Percentiles rank a stretch among this genome's conserved stretches.
These are phyloP conservation scores for Anisogramma anomala DNA, from an alignment of 2,329 filamentous ascomycete species.

Conservation along the genomic window DNA sequence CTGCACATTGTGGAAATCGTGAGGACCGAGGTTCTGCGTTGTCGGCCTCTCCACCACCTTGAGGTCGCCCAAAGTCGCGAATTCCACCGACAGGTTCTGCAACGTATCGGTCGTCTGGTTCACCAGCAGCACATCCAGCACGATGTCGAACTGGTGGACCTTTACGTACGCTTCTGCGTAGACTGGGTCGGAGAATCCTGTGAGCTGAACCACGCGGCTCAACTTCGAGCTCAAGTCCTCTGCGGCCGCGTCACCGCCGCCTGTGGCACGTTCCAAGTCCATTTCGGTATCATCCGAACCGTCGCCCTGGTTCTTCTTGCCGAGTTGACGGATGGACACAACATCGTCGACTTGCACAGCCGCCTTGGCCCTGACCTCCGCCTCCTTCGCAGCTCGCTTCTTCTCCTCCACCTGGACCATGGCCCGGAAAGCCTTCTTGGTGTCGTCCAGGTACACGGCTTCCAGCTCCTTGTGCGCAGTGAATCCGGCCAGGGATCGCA, in stretches of 20 bases:
- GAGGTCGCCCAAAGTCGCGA: conserved; percentile 92
- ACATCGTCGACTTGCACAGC: conserved; percentile 94
- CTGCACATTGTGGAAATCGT: conserved; percentile 97
- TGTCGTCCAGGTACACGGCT: conserved; percentile 87
- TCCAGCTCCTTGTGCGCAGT: conserved; percentile 81
- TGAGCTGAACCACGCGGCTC: conserved; percentile 90
- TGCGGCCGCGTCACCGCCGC: conserved; percentile 63
- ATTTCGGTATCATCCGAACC: conserved; percentile 76
- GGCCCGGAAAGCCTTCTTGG: conserved; percentile 84
- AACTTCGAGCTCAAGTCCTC: conserved; percentile 91
- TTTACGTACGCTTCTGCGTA: conserved; percentile 99
- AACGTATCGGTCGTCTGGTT: conserved; percentile 96
- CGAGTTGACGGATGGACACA: conserved; percentile 81
- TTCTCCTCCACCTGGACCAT: conserved; percentile 98
- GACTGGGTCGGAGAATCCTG: conserved; percentile 94
- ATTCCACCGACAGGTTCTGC: conserved; percentile 94
- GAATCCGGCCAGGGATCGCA: conserved; percentile 85
- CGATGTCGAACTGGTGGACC: conserved; percentile 97
- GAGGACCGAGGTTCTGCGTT: conserved; percentile 86
- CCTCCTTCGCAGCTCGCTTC: conserved; percentile 92
- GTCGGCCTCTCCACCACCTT: conserved; percentile 96
- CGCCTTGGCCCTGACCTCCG: conserved; percentile 81
- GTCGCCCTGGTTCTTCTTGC: conserved; percentile 78
- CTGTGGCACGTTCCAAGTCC: conserved; percentile 88
- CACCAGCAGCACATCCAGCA: conserved; percentile 88